Evolutionary conservation across 2,329 filamentous ascomycete species (phyloP).

Genomic region (Clarireedia hainanense): DNA sequence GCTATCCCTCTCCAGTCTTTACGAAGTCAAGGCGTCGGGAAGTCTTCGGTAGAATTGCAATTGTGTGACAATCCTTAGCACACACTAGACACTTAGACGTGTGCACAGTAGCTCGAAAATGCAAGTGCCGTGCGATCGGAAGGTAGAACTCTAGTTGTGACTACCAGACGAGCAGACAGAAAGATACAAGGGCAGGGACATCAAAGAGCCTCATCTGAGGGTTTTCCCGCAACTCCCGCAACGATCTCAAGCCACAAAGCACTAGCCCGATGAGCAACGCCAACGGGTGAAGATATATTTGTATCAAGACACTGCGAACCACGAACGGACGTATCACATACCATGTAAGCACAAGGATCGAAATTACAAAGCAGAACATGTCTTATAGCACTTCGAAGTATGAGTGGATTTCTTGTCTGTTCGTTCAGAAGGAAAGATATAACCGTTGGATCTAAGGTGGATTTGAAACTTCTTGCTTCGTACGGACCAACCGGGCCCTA

Average conservation of each 20-base stretch:
- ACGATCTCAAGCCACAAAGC: slow-evolving; percentile 4
- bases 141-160: background rate
- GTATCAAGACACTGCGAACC: no score
- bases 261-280: background rate
- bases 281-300: slow-evolving; percentile 9
- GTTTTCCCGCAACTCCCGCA: background rate
- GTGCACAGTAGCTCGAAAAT: background rate
- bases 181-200: background rate
- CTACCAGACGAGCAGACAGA: background rate
- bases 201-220: slow-evolving; percentile 1
- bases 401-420: background rate
- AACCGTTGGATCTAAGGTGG: background rate
- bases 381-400: no score
- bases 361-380: no score
- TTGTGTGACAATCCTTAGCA: no score
- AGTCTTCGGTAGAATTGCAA: no score
- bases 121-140: background rate
- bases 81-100: background rate
- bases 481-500: no score
- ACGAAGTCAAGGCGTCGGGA: no score
- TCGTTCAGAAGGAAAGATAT: background rate
- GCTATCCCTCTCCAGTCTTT: background rate
- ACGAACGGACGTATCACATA: no score
- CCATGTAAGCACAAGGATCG: no score
- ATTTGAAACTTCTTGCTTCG: background rate